A percentile compares a stretch with the other conserved stretches of the same genome.
Evolutionary conservation across 495 filamentous ascomycete species (phyloP).

Genomic region (Aspergillus steynii): DNA sequence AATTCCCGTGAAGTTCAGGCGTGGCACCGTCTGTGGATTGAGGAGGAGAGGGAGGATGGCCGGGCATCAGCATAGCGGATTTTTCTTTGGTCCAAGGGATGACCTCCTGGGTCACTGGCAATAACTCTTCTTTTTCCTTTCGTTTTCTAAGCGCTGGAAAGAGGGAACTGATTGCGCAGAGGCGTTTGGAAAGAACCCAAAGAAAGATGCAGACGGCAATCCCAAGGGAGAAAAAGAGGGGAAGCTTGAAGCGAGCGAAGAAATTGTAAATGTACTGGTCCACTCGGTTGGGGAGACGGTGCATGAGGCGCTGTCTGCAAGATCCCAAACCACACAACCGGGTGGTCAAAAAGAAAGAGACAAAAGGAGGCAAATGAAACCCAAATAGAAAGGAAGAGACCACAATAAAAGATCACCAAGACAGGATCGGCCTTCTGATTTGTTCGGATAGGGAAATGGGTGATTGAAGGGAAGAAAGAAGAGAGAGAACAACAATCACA

Average conservation of each 20-base stretch:
- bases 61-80: conserved; percentile 15
- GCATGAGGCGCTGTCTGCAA: neutral
- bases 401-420: neutral
- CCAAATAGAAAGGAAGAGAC: neutral
- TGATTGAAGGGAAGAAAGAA: conserved; percentile 2
- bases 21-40: conserved; percentile 23
- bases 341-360: neutral
- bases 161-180: neutral
- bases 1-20: conserved; percentile 18
- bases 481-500: conserved; percentile 5
- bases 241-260: neutral
- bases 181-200: neutral
- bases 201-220: neutral
- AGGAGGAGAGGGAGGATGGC: conserved; percentile 30
- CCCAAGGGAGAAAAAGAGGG: neutral
- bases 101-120: too few relatives aligned
- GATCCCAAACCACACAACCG: neutral
- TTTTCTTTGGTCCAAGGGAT: too few relatives aligned
- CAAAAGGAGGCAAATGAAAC: conserved; percentile 5
- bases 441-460: neutral
- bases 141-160: neutral
- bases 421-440: neutral
- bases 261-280: neutral
- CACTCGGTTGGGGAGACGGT: neutral
- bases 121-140: too few relatives aligned